Conservation (phyloP, 768 basidiomycete species). For the Tricholoma saponaceum region DNA sequence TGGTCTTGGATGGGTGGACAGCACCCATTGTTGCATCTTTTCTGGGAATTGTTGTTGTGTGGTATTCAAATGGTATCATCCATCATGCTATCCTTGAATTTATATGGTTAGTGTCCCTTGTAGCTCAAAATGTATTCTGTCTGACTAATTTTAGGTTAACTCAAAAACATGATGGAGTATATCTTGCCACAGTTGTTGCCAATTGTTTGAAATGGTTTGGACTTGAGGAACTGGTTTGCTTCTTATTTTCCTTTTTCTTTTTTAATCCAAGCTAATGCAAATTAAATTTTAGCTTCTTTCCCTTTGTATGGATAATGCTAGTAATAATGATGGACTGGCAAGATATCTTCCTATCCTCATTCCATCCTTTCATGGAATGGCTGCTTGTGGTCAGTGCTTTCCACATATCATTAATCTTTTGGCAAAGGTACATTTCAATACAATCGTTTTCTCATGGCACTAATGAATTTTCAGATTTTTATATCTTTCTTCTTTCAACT, state of each 20-base stretch:
- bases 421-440: conserved; percentile 18
- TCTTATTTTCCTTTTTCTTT: background rate
- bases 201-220: conserved; percentile 18
- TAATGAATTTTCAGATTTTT: conserved; percentile 14
- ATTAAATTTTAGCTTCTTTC: conserved; percentile 15
- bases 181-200: conserved; percentile 16
- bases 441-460: background rate
- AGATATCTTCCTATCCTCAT: conserved; percentile 13
- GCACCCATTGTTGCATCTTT: background rate
- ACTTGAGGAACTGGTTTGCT: conserved; percentile 15
- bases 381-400: conserved; percentile 14
- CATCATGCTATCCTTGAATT: background rate
- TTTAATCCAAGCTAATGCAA: background rate
- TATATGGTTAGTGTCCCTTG: background rate
- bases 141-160: conserved; percentile 15
- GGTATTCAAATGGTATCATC: background rate
- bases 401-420: conserved; percentile 24
- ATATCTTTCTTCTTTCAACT: conserved; percentile 23
- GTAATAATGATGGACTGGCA: conserved; percentile 21
- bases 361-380: conserved; percentile 15
- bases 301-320: conserved; percentile 25
- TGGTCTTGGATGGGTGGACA: background rate
- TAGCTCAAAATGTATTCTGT: background rate
- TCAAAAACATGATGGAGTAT: conserved; percentile 19
- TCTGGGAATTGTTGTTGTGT: background rate